Evolutionary conservation across 2,329 filamentous ascomycete genomes (phyloP).

Genomic region (Incumbomyces delicatus): DNA sequence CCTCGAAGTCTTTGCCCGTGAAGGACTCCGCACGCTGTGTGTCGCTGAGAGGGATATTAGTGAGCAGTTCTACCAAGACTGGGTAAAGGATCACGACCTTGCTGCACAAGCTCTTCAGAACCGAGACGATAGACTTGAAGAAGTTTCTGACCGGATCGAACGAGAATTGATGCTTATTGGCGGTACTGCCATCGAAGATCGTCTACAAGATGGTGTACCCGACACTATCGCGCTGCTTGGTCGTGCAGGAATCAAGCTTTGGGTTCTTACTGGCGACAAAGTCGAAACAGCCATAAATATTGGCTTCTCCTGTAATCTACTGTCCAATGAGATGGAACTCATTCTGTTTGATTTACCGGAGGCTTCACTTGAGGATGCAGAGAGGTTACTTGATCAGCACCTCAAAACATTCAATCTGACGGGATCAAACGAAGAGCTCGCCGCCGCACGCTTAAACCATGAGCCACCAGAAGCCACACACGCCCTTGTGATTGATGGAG

Average conservation of each 20-base stretch:
- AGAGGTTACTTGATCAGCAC: conserved; percentile 64
- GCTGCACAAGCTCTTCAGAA: conserved; percentile 75
- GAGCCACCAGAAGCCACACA: conserved; percentile 79
- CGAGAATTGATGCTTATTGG: conserved; percentile 79
- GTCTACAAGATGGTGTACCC: conserved; percentile 90
- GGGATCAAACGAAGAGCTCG: conserved; percentile 77
- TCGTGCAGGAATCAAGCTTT: conserved; percentile 92
- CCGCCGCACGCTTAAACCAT: conserved; percentile 68
- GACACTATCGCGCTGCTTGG: conserved; percentile 88
- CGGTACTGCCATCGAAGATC: conserved; percentile 94
- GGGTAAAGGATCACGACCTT: conserved; percentile 78
- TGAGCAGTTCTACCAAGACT: conserved; percentile 73
- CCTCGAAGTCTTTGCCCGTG: conserved; percentile 90
- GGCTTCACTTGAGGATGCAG: conserved; percentile 53
- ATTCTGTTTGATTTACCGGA: conserved; percentile 81
- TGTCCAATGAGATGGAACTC: conserved; percentile 96
- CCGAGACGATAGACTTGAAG: conserved; percentile 87
- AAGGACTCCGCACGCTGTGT: conserved; percentile 89
- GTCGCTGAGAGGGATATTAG: conserved; percentile 73
- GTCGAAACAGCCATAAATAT: conserved; percentile 99
- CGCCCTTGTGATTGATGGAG: conserved; percentile 88
- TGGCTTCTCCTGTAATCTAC: conserved; percentile 93
- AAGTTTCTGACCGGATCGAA: conserved; percentile 81
- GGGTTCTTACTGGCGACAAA: conserved; percentile 97
- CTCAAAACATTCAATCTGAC: conserved; percentile 65